Percentiles rank a stretch among this genome's conserved stretches.
Conservation (phyloP, 2,329 filamentous ascomycete species). For the Arthrobotrys entomopaga region DNA sequence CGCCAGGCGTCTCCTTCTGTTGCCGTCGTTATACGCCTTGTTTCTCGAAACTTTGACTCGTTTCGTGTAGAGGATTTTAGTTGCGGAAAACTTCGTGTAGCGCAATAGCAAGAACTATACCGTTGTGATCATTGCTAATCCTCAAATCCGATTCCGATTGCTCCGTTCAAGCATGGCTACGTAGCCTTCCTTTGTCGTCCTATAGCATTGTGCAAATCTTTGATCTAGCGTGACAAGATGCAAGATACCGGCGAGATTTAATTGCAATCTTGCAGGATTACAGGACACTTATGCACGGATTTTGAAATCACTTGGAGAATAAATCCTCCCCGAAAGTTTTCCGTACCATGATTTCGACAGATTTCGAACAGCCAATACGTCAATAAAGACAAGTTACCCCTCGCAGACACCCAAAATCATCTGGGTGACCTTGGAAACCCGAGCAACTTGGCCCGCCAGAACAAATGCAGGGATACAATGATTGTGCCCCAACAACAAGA, state of each 20-base stretch:
- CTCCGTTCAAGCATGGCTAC: neutral
- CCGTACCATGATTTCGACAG: constrained; percentile 9
- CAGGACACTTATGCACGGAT: neutral
- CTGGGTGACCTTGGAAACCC: constrained; percentile 20
- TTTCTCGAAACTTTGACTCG: neutral
- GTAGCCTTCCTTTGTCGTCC: neutral
- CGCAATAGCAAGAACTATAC: neutral
- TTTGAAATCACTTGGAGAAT: neutral
- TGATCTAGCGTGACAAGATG: no score
- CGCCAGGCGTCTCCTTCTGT: no score
- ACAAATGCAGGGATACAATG: constrained; percentile 36
- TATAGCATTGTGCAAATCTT: neutral
- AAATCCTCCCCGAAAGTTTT: constrained; percentile 25
- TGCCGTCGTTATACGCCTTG: neutral
- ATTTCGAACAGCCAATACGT: neutral
- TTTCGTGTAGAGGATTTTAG: neutral
- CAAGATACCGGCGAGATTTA: no score
- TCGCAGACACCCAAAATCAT: neutral
- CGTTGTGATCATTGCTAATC: neutral
- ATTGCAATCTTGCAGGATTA: no score
- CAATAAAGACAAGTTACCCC: neutral
- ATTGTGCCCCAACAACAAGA: constrained; percentile 21
- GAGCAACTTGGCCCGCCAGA: constrained; percentile 37
- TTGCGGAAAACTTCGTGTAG: constrained; percentile 13
- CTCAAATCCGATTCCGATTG: neutral